phyloP scores from a whole-genome alignment of 768 basidiomycete species.

The Trametes cingulata region DNA sequence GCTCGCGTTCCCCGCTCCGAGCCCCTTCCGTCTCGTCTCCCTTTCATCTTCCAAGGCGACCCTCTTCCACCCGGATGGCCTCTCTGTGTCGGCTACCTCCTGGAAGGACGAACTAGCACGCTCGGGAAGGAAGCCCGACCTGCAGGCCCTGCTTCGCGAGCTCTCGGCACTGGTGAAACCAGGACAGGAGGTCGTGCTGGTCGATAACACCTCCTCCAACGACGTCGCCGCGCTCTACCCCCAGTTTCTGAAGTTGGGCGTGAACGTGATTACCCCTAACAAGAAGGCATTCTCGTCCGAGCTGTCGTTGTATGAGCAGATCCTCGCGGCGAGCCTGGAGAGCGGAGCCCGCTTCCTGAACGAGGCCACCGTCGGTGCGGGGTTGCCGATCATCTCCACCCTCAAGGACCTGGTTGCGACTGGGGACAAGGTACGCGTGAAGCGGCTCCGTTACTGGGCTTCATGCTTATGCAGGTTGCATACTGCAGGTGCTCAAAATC shows the following conservation, averaged over 20 bases:
- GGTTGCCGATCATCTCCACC: conserved; percentile 88
- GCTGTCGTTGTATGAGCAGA: conserved; percentile 64
- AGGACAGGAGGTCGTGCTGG: conserved; percentile 62
- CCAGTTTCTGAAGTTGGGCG: conserved; percentile 69
- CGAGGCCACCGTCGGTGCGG: conserved; percentile 95
- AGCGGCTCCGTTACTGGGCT: neutral
- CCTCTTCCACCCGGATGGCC: conserved; percentile 52
- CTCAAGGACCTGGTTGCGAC: conserved; percentile 90
- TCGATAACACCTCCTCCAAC: conserved; percentile 93
- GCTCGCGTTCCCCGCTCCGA: conserved; percentile 57
- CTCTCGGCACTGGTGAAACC: conserved; percentile 47
- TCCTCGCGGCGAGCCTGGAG: conserved; percentile 57
- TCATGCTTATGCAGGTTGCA: neutral
- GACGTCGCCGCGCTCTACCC: conserved; percentile 83
- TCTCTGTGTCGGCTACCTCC: conserved; percentile 40
- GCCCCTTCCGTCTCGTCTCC: conserved; percentile 64
- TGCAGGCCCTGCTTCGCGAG: conserved; percentile 41
- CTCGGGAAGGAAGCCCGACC: conserved; percentile 46
- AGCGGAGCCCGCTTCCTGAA: conserved; percentile 72
- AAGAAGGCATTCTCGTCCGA: conserved; percentile 92
- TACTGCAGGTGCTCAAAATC: conserved; percentile 55
- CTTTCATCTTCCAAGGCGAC: conserved; percentile 67
- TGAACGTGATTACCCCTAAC: conserved; percentile 93
- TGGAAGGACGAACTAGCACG: conserved; percentile 51
- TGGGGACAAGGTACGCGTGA: conserved; percentile 74